Evolutionary conservation across 139 green algal species (phyloP).

Genomic region (Chlamydomonas eustigma): DNA sequence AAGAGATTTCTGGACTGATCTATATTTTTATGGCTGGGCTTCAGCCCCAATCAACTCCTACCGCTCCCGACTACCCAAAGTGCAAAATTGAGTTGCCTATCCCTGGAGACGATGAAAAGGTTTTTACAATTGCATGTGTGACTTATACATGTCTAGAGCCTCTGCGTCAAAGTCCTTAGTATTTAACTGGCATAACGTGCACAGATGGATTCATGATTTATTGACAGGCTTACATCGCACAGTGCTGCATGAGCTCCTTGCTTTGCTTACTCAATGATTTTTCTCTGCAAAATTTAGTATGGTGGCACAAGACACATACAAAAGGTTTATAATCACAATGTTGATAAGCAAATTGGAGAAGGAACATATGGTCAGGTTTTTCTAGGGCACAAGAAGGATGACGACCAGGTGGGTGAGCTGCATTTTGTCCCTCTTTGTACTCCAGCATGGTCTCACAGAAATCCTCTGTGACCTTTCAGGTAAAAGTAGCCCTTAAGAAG

Average conservation of each 20-base stretch:
- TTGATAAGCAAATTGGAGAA: constrained; percentile 71
- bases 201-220: too few species aligned
- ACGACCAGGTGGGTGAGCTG: constrained; percentile 26
- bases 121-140: too few species aligned
- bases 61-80: neutral
- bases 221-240: too few species aligned
- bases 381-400: constrained; percentile 29
- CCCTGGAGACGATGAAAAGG: constrained; percentile 12
- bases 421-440: neutral
- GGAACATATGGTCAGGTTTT: constrained; percentile 77
- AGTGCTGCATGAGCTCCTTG: too few species aligned
- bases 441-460: neutral
- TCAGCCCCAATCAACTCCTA: neutral
- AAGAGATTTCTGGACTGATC: too few species aligned
- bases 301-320: constrained; percentile 66
- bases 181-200: too few species aligned
- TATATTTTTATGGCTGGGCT: too few species aligned
- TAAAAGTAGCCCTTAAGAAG: constrained; percentile 91
- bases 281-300: constrained; percentile 32
- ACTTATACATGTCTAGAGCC: too few species aligned
- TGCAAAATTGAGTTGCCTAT: constrained; percentile 58
- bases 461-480: neutral
- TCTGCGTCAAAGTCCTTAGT: too few species aligned
- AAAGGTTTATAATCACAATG: constrained; percentile 51
- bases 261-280: too few species aligned